Base-by-base conservation (phyloP, 352 stramenopile species). In the Pythium catenulatum region DNA sequence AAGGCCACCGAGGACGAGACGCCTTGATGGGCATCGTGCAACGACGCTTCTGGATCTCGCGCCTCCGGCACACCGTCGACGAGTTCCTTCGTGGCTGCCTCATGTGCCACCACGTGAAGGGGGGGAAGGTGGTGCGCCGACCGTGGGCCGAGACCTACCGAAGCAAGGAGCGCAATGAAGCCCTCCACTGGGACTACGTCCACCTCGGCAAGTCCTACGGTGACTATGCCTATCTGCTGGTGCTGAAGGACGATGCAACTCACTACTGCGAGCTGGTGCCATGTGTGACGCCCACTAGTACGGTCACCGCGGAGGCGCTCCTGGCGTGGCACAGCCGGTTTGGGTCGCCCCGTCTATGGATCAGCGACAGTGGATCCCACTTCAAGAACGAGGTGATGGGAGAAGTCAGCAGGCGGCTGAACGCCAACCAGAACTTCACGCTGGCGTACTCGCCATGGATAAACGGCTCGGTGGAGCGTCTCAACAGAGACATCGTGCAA, bases 141-240 rank as follows among this genome's bases (percentile, higher is more conserved):
- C 85, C 74, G 11, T 85, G 68, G 34, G 36, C 14, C 15, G 32
- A 66, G 52, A 79, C 32, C 14, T 84, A 54, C 45, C 61, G 65
- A 11, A 63, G 30, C n/a, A 68, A 45, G 11, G 74, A 82, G 21
- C 34, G 75, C 17, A 94, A 94, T 56, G 76, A 82, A 59, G 79
- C 61, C 27, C 39, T 92, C 3, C 88, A 92, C 15, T 92, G 84
- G 54, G 90, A 92, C 36, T 94, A 68, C n/a, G 13, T 91, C 2
- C 65, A 78, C n/a, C 41, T 92, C 27, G 83, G 88, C 45, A 54
- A 89, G 3, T 72, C 80, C 1, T 91, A 61, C 27, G 73, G 61
- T 15, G n/a, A 2, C 3, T 54, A 46, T 30, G 75, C 80, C 21
- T 91, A 91, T 37, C n/a, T 90, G 23, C 72, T 92, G 0, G 80